Evolutionary conservation across 331 rosid genomes (phyloP), one percentile per base, ranked within the genome.

Genomic region (Acacia pycnantha): DNA sequence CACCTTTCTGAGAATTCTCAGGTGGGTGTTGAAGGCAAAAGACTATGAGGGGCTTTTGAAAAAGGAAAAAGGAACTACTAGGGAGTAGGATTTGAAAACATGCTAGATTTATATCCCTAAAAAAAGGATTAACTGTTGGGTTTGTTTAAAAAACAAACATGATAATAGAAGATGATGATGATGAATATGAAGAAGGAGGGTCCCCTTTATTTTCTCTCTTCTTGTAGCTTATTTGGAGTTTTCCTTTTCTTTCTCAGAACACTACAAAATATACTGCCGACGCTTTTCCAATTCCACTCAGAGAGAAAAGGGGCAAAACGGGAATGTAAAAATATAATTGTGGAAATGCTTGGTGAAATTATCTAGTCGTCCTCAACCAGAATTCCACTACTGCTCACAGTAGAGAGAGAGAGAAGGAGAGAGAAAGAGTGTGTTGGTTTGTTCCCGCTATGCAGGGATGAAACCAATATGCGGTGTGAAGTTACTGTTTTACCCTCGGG

Each of bases 251-350:
- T 31, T 21, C 47, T 69, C 62, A 86, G 79, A 84, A 84, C 56
- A 51, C 85, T 71, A 86, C 91, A 86, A 86, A 84, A 84, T 44
- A 64, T 40, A 86, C 80, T 88, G 89, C 89, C 88, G 88, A 86
- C 88, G 85, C 64, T 73, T 72, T 70, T 50, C 33, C 16, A 29
- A 31, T 61, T n/a, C 51, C 73, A 47, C 71, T 79, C 68, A 56
- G 9, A 64, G 40, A 41, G 13, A 80, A 43, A 41, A 76, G 8
- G 89, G 91, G 91, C 31, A 85, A 64, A 62, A 59, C 77, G 74
- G 89, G 89, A 13, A 74, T 24, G 41, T 0, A 27, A 1, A 0
- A 8, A 33, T 50, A 33, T 33, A 67, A 74, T 50, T 76, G 83
- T 73, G 87, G 85, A 85, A 85, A 43, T 82, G 88, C 80, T 80